These are phyloP conservation scores for Conringia planisiliqua DNA, from an alignment of 345 rosid species.

Conservation along the genomic window DNA sequence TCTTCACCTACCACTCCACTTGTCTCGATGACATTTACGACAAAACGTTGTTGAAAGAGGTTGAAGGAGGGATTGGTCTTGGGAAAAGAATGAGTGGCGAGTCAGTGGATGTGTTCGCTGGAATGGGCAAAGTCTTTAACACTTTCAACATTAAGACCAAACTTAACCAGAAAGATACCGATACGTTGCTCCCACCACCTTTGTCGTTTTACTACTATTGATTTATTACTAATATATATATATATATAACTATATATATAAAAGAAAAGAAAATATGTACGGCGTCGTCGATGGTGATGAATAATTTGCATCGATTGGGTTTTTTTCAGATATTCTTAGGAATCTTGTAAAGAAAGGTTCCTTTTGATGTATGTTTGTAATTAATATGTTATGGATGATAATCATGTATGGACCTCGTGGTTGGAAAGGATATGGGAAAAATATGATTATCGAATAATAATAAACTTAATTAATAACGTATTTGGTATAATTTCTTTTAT, in stretches of 20 bases:
- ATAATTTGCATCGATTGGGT: slow-evolving; percentile 21
- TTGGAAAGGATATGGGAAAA: slow-evolving; percentile 34
- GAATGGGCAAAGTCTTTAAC: slow-evolving; percentile 34
- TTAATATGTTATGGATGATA: slow-evolving; percentile 16
- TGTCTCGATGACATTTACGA: slow-evolving; percentile 38
- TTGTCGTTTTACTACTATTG: slow-evolving; percentile 35
- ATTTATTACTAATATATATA: slow-evolving; percentile 6
- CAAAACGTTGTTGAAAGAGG: slow-evolving; percentile 21
- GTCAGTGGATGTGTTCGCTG: slow-evolving; percentile 36
- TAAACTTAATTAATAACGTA: slow-evolving; percentile 5
- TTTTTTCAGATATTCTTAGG: slow-evolving; percentile 6
- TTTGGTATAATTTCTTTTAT: neutral
- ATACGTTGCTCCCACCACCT: slow-evolving; percentile 35
- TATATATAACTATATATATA: neutral
- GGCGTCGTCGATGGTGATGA: slow-evolving; percentile 23
- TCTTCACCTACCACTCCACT: slow-evolving; percentile 26
- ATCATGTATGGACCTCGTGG: slow-evolving; percentile 37
- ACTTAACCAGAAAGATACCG: slow-evolving; percentile 35
- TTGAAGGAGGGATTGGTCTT: slow-evolving; percentile 34
- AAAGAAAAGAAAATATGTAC: neutral
- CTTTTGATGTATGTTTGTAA: slow-evolving; percentile 34
- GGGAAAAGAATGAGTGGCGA: slow-evolving; percentile 36
- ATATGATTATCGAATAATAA: slow-evolving; percentile 16
- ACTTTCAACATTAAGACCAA: slow-evolving; percentile 30
- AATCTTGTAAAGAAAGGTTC: slow-evolving; percentile 25